Evolutionary conservation across 805 yeast genomes (phyloP), one percentile per base, ranked within the genome.

Genomic region (Kurtzmaniella cleridarum): DNA sequence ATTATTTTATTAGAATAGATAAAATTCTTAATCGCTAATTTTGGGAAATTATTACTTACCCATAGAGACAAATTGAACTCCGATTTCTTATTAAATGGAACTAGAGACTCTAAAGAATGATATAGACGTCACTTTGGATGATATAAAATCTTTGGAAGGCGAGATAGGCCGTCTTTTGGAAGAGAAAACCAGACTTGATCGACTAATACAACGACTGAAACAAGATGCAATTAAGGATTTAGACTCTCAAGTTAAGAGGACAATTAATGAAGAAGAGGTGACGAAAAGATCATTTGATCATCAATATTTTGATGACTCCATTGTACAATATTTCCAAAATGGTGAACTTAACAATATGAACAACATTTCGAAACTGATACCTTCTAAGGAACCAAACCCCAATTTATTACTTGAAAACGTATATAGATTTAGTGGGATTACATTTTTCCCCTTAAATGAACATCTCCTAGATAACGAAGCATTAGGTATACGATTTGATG

Each of bases 401-500:
- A 5, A 15, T 16, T 38, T 38, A 9, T 18, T 66, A 32, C 48
- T 62, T 33, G 82, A 76, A 42, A 75, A 74, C 44, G 54, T 74
- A 14, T 64, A 61, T 40, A 49, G 82, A 38, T 48, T 75, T 41
- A 72, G 66, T 5, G 79, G 80, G 1, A 49, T 72, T 24, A 75
- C 81, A 0, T 71, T 72, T 0, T 76, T 76, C 39, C 76, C 78
- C 0, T 60, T 76, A 31, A 72, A 71, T 44, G 61, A 60, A 40
- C 42, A 41, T 14, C 41, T 61, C 17, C 59, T 60, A 35, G 61
- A 46, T 30, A 64, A 59, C 8, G 51, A 55, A 9, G 51, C 65
- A 27, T 42, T 76, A 24, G 82, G 82, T 0, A 44, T 76, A 5
- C 53, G 82, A n/a, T 75, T 75, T 47, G 82, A 76, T 42, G 47